phyloP scores from a whole-genome alignment of 352 stramenopile species.

The Globisporangium iwayamae region DNA sequence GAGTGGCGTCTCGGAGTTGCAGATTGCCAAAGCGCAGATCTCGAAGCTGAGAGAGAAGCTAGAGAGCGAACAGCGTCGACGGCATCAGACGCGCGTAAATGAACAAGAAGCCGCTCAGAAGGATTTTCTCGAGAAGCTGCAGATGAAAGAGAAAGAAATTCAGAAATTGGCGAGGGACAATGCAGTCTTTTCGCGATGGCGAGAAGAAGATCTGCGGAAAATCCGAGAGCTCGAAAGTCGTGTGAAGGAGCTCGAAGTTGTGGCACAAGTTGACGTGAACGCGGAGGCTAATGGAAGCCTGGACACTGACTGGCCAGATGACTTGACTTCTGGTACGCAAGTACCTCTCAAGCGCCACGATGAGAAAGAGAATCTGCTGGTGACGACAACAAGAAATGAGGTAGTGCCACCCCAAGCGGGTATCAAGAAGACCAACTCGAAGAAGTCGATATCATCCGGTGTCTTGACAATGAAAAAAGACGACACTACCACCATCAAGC shows the following conservation, averaged over 20 bases:
- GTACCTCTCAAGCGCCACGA: background rate
- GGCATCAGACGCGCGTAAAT: slow-evolving; percentile 48
- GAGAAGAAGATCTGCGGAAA: slow-evolving; percentile 51
- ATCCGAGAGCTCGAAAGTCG: slow-evolving; percentile 48
- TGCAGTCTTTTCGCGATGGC: slow-evolving; percentile 52
- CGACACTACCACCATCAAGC: slow-evolving; percentile 2
- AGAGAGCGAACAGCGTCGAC: slow-evolving; percentile 41
- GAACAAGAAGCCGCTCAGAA: slow-evolving; percentile 47
- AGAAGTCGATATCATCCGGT: background rate
- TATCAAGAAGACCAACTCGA: slow-evolving; percentile 6
- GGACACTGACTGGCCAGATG: background rate
- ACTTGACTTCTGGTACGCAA: background rate
- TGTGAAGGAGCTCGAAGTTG: slow-evolving; percentile 38
- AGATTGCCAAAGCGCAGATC: slow-evolving; percentile 60
- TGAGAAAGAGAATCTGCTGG: slow-evolving; percentile 8
- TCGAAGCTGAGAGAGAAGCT: slow-evolving; percentile 44
- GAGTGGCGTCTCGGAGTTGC: slow-evolving; percentile 47
- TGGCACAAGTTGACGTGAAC: background rate
- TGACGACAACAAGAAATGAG: background rate
- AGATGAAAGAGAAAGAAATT: slow-evolving; percentile 65
- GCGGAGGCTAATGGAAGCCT: background rate
- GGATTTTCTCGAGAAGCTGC: slow-evolving; percentile 48
- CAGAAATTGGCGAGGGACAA: slow-evolving; percentile 52
- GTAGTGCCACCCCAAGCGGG: background rate
- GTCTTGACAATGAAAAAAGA: background rate